Evolutionary conservation across 2,329 filamentous ascomycete species (phyloP), one percentile per base, ranked within the genome.

Genomic region (Neopestalotiopsis clavispora): DNA sequence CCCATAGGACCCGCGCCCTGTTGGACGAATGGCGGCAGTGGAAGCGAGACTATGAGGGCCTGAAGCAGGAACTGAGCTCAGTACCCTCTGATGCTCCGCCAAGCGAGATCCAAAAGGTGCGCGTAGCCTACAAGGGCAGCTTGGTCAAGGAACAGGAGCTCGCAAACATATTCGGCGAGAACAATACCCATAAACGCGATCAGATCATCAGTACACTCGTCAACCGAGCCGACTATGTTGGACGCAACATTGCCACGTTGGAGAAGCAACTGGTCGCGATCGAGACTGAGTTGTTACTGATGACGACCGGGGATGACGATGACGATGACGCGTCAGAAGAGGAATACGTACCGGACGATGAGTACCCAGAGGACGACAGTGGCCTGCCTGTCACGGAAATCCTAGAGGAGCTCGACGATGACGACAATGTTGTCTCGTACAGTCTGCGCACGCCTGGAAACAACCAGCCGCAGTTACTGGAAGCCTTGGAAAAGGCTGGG

Each of bases 21-120:
- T 86, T 98, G 66, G 90, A 90, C 71, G 92, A 97, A 82, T 99
- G 95, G 95, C 92, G 93, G 72, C 91, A 91, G 67, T 97, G 93
- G 89, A 95, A 97, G 78, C 90, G 92, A 62, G 95, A 98, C 79
- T 98, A 98, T 80, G 94, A 97, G 77, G 89, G 91, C 30, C 86
- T 98, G 71, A 94, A 93, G 78, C 94, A 97, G 78, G 94, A 97
- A 75, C 87, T 98, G 38, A 81, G 89, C 66, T 84, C 83, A 4
- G 78, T 91, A 32, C 78, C 85, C 45, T 78, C 84, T 57, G 81
- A 83, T 65, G 80, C 87, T 67, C 80, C 82, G 38, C 81, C 83
- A 5, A 80, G 87, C 20, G 86, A 90, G 34, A 86, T 94, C 34
- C 82, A 86, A 7, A 81, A 81, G 38, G 86, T 91, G 60, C 87